Base-by-base conservation (phyloP, 2,329 filamentous ascomycete species). In the Fusarium chaquense region DNA sequence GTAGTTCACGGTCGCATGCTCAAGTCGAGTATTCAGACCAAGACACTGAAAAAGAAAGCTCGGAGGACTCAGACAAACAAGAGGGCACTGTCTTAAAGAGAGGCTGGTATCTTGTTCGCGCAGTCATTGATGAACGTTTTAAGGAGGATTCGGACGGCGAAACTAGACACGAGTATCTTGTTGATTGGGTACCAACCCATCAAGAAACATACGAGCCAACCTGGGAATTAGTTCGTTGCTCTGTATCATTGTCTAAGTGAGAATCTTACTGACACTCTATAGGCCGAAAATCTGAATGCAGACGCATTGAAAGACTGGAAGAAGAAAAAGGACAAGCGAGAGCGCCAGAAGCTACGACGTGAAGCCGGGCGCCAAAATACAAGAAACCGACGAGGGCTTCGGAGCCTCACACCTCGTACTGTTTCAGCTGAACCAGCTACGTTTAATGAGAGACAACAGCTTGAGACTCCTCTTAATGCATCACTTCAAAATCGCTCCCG, bases 171-270 rank as follows among this genome's bases (percentile, higher is more conserved):
- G 69, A 80, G 58, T 83, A 81, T 45, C 65, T 81, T 20, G 77
- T 83, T 16, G 77, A 81, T 58, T 83, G 81, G 80, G 78, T 78
- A 54, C 74, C 77, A 62, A 70, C 79, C 52, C 54, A 61, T 6
- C 79, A 79, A 4, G 78, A 79, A 58, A 28, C 57, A 16, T 81
- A 78, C 61, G 30, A 62, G 30, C 76, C 78, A 28, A 75, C 76
- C 52, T 83, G 81, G 80, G 77, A 78, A 63, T 35, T 69, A 62
- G 70, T 70, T 40, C 47, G 65, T 58, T 38, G 30, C 38, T 22
- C 47, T 11, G 24, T 43, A 46, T 20, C 22, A 20, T 32, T 63
- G 15, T 28, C 40, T 26, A 50, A 54, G 53, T 49, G 20, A 59
- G 47, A n/a, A 20, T 30, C 12, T 28, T 52, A 24, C 49, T 52